A percentile compares a stretch with the other conserved stretches of the same genome.
Conservation (phyloP, 2,329 filamentous ascomycete species). For the Cladobotryum mycophilum region DNA sequence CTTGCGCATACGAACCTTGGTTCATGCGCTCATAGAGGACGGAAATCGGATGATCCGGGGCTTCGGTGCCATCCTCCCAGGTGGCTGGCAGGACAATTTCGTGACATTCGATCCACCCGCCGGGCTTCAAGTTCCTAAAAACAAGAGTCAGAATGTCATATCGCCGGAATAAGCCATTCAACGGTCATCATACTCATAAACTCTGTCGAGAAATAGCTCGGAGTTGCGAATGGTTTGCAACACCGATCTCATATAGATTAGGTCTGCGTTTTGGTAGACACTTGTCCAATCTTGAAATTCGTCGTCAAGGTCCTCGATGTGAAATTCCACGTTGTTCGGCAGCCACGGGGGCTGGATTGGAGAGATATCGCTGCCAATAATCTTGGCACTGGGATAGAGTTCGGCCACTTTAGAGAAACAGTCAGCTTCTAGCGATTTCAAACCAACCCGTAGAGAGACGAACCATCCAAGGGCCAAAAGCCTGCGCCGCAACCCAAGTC, state of each 20-base stretch:
- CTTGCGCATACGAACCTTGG: constrained; percentile 24
- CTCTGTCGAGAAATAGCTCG: constrained; percentile 40
- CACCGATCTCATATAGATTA: constrained; percentile 48
- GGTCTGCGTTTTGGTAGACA: constrained; percentile 38
- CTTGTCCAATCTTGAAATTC: constrained; percentile 29
- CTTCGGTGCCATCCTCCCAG: constrained; percentile 26
- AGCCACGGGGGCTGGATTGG: constrained; percentile 41
- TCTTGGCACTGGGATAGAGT: constrained; percentile 36
- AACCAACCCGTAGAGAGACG: constrained; percentile 12
- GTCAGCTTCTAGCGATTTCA: constrained; percentile 6
- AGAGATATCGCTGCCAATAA: constrained; percentile 40
- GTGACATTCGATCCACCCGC: constrained; percentile 36
- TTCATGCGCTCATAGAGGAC: constrained; percentile 27
- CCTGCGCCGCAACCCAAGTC: constrained; percentile 46
- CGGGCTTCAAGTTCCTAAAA: constrained; percentile 28
- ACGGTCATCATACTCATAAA: constrained; percentile 31
- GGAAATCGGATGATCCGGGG: constrained; percentile 26
- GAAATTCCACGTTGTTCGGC: constrained; percentile 51
- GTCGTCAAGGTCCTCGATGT: constrained; percentile 33
- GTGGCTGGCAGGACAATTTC: constrained; percentile 27
- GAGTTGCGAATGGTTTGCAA: constrained; percentile 46
- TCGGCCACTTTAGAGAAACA: constrained; percentile 35
- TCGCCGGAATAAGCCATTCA: background rate
- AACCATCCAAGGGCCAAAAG: constrained; percentile 51
- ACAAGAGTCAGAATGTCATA: constrained; percentile 7